These are phyloP conservation scores for Fistulinella prunicolor DNA, from an alignment of 768 basidiomycete genomes.

Conservation along the genomic window DNA sequence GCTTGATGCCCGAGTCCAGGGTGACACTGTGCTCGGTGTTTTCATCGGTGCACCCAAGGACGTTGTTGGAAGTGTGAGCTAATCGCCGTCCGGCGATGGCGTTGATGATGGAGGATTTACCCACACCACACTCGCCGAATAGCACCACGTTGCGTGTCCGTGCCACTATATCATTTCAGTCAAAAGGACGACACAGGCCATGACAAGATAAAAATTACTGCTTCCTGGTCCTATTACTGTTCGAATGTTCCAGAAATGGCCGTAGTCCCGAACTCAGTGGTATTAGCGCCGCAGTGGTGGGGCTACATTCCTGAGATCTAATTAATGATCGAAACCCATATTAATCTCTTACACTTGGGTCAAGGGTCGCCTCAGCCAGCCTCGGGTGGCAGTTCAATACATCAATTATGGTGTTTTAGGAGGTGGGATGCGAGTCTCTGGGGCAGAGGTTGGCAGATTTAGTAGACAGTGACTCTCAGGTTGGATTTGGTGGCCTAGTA, in stretches of 20 bases:
- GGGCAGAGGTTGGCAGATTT: no score
- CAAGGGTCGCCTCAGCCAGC: no score
- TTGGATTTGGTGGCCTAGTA: no score
- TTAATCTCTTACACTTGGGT: no score
- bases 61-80: constrained; percentile 29
- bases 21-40: constrained; percentile 15
- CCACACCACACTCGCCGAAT: constrained; percentile 33
- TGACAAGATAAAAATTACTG: neutral
- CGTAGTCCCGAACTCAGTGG: neutral
- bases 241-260: neutral
- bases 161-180: neutral
- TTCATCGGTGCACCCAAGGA: constrained; percentile 28
- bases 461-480: no score
- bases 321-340: no score
- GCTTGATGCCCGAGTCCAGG: constrained; percentile 13
- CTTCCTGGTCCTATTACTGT: neutral
- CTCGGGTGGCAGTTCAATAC: no score
- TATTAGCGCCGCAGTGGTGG: no score
- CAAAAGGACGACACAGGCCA: neutral
- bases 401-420: no score
- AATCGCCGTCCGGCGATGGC: constrained; percentile 24
- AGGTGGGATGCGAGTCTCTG: no score
- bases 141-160: constrained; percentile 34
- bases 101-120: constrained; percentile 43
- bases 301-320: no score